These are phyloP conservation scores for Ambrosiella beaveri DNA, from an alignment of 2,329 filamentous ascomycete genomes.

Conservation along the genomic window DNA sequence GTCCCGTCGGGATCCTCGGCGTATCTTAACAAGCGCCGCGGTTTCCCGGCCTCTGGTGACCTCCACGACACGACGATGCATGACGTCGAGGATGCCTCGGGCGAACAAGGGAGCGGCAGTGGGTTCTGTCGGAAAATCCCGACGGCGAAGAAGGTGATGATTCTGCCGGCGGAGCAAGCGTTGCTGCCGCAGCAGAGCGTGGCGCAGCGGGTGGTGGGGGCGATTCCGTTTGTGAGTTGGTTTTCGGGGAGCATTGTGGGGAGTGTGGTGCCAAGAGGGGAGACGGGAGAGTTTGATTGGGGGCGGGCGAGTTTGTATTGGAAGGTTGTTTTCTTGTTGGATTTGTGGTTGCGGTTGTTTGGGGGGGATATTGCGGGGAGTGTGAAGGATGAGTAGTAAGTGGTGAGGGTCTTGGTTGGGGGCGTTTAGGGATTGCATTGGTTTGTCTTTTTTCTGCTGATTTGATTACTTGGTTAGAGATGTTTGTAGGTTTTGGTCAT, in stretches of 20 bases:
- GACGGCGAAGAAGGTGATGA: constrained; percentile 43
- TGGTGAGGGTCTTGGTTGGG: background rate
- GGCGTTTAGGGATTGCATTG: background rate
- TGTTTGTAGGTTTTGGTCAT: background rate
- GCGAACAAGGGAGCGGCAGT: background rate
- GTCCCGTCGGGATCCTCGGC: constrained; percentile 4
- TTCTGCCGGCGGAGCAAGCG: constrained; percentile 53
- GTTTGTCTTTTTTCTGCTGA: background rate
- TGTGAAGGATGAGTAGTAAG: constrained; percentile 39
- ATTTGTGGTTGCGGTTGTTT: constrained; percentile 40
- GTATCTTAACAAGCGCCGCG: constrained; percentile 12
- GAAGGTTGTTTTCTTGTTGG: constrained; percentile 48
- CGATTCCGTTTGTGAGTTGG: constrained; percentile 54
- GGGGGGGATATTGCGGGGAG: constrained; percentile 38
- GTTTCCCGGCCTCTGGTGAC: constrained; percentile 15
- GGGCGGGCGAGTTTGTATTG: constrained; percentile 48
- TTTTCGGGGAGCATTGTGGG: constrained; percentile 59
- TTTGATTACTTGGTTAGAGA: background rate
- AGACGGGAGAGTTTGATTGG: constrained; percentile 64
- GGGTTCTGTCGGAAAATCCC: constrained; percentile 45
- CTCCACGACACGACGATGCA: constrained; percentile 10
- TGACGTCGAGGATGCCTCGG: background rate
- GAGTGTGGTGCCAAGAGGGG: constrained; percentile 53
- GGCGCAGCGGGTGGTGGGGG: constrained; percentile 43
- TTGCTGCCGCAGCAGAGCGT: constrained; percentile 51